Evolutionary conservation across 495 filamentous ascomycete species (phyloP).

Genomic region (Aspergillus coremiiformis): DNA sequence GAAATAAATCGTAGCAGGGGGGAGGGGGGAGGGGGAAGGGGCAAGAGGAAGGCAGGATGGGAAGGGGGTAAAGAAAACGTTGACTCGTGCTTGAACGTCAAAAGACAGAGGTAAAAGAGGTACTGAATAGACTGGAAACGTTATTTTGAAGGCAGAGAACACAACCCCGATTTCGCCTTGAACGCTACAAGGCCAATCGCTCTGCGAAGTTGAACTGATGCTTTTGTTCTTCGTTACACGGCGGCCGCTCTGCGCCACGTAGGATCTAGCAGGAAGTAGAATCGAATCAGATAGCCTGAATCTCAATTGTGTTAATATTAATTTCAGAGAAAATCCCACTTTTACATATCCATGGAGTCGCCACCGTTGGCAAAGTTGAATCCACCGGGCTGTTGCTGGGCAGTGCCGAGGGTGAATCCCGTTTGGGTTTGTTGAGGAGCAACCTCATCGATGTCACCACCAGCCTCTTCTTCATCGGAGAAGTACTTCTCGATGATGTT

Average conservation of each 20-base stretch:
- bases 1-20: constrained; percentile 13
- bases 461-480: constrained; percentile 92
- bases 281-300: constrained; percentile 7
- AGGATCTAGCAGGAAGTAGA: constrained; percentile 12
- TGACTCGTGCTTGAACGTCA: constrained; percentile 9
- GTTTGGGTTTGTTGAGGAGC: constrained; percentile 61
- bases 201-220: constrained; percentile 3
- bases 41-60: constrained; percentile 12
- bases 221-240: constrained; percentile 2
- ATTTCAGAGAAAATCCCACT: constrained; percentile 10
- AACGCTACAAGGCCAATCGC: not conserved
- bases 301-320: constrained; percentile 7
- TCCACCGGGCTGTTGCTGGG: constrained; percentile 63
- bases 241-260: not conserved
- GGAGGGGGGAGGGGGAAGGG: constrained; percentile 15
- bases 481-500: constrained; percentile 99
- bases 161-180: not conserved
- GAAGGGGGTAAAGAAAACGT: not conserved
- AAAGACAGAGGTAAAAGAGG: constrained; percentile 9
- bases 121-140: constrained; percentile 3
- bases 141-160: not conserved
- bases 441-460: constrained; percentile 62
- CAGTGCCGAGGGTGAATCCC: constrained; percentile 79
- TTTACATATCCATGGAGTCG: constrained; percentile 99
- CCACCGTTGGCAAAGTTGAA: constrained; percentile 90